Conservation (phyloP, 2,329 filamentous ascomycete genomes). For the Aspergillus texensis region DNA sequence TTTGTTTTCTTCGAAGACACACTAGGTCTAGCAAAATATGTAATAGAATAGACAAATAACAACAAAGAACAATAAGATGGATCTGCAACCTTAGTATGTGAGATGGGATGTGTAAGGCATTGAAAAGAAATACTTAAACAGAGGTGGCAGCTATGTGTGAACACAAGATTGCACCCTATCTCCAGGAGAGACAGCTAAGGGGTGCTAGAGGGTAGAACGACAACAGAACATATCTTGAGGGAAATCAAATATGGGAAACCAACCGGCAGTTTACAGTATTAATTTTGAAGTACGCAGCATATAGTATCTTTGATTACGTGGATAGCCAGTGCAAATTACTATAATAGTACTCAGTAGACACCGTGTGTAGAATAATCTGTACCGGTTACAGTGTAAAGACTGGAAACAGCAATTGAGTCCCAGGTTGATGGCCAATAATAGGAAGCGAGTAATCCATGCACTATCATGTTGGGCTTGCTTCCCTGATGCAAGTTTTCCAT, state of each 20-base stretch:
- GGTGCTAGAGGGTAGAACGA: not conserved
- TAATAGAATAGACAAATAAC: not conserved
- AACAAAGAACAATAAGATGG: not conserved
- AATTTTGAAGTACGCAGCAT: not conserved
- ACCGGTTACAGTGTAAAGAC: not conserved
- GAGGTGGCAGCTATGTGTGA: not conserved
- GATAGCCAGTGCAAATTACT: not conserved
- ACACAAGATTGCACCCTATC: not conserved
- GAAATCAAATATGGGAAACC: not conserved
- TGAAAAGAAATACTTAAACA: not conserved
- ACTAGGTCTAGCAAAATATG: not conserved
- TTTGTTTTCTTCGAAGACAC: not conserved
- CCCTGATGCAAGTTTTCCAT: not conserved
- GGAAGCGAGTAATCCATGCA: not conserved
- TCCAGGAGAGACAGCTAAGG: not conserved
- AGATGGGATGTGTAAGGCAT: not conserved
- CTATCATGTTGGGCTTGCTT: not conserved
- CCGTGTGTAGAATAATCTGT: not conserved
- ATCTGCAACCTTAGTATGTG: not conserved
- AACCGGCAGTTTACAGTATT: not conserved
- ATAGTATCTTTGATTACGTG: not conserved
- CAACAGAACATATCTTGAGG: not conserved
- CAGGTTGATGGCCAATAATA: not conserved
- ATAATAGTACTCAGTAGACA: not conserved
- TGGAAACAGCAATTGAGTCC: not conserved